Conservation (phyloP, 2,329 filamentous ascomycete species). For the Exophiala dermatitidis region DNA sequence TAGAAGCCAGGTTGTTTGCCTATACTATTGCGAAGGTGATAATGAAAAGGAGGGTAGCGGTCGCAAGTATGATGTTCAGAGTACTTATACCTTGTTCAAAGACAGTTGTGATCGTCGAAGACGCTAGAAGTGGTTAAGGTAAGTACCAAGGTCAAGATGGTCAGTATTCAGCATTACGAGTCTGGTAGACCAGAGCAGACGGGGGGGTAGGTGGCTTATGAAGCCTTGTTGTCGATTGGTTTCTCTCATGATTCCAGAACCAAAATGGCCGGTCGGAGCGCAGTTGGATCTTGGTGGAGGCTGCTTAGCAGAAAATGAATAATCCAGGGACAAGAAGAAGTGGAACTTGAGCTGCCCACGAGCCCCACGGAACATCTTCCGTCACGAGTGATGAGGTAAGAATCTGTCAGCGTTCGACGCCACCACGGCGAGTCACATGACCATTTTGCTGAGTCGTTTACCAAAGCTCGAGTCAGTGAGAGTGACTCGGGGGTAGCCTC, state of each 20-base stretch:
- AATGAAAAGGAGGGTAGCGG: conserved; percentile 15
- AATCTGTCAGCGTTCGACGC: conserved; percentile 19
- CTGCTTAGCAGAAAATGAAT: not conserved
- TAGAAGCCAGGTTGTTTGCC: conserved; percentile 16
- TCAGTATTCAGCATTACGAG: conserved; percentile 1
- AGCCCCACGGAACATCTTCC: conserved; percentile 6
- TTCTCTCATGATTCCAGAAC: not conserved
- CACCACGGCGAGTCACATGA: not conserved
- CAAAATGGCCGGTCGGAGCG: not conserved
- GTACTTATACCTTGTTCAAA: conserved; percentile 16
- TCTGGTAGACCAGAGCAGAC: not conserved
- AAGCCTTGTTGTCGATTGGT: not conserved
- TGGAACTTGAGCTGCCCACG: no score
- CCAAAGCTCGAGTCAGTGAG: no score
- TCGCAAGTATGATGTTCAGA: conserved; percentile 9
- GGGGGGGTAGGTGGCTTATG: not conserved
- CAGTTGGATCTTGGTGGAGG: not conserved
- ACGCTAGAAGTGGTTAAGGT: conserved; percentile 12
- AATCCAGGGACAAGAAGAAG: no score
- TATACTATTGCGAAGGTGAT: conserved; percentile 17
- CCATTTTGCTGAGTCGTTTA: no score
- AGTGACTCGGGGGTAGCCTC: no score
- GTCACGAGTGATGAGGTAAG: conserved; percentile 16
- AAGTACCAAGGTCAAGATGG: not conserved
- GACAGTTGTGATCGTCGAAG: conserved; percentile 1